Conservation (phyloP, 345 rosid species). For the Camelina sativa region DNA sequence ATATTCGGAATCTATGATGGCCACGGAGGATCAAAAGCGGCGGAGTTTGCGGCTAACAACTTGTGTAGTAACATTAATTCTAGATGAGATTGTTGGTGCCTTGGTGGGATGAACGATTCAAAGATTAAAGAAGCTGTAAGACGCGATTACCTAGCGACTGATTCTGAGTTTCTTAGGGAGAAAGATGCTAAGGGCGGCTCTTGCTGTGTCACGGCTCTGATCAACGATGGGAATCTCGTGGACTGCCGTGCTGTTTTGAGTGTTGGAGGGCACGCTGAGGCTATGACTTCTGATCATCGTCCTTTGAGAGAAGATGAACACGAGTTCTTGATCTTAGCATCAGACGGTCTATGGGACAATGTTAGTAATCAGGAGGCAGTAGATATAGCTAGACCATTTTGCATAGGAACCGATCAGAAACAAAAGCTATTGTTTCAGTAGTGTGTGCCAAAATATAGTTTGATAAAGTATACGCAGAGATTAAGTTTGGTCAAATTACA, state of each 20-base stretch:
- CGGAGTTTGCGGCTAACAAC: constrained; percentile 74
- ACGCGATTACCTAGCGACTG: constrained; percentile 72
- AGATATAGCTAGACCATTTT: constrained; percentile 59
- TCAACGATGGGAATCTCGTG: constrained; percentile 61
- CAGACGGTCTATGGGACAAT: constrained; percentile 94
- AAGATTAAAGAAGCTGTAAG: constrained; percentile 59
- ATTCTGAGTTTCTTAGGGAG: constrained; percentile 66
- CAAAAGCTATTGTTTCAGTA: constrained; percentile 36
- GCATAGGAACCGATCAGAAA: constrained; percentile 44
- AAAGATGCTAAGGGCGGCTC: constrained; percentile 66
- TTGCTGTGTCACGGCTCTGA: constrained; percentile 83
- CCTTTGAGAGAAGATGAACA: constrained; percentile 81
- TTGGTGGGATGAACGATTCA: constrained; percentile 41
- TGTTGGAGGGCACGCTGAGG: constrained; percentile 68
- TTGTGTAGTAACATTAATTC: constrained; percentile 59
- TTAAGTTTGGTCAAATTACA: no score
- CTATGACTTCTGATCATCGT: constrained; percentile 82
- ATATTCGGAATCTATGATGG: constrained; percentile 86
- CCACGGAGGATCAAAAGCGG: constrained; percentile 81
- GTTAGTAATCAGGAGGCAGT: constrained; percentile 85
- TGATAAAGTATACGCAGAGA: no score
- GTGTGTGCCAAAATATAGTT: no score
- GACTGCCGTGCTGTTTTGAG: constrained; percentile 96
- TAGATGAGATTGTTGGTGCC: constrained; percentile 43
- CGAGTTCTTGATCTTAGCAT: constrained; percentile 86